Evolutionary conservation across 2,329 filamentous ascomycete genomes (phyloP).

Genomic region (Coniochaeta sp.): DNA sequence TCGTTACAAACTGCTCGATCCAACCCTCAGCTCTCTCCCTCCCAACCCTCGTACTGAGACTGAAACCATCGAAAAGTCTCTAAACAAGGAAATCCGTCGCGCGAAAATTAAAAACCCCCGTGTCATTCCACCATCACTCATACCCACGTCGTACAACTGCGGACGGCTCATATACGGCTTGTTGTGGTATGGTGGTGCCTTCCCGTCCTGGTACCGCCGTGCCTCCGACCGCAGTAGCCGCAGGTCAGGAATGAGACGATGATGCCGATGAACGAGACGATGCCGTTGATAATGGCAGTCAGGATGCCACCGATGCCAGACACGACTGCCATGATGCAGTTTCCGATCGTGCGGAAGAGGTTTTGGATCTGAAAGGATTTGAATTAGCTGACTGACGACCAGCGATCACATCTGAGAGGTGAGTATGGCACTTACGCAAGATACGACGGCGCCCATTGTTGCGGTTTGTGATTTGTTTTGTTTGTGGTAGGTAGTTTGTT

Average conservation of each 20-base stretch:
- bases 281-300: constrained; percentile 58
- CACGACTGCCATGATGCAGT: constrained; percentile 60
- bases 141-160: constrained; percentile 15
- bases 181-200: constrained; percentile 10
- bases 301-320: constrained; percentile 59
- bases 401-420: constrained; percentile 9
- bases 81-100: not conserved
- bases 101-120: not conserved
- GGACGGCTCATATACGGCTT: constrained; percentile 21
- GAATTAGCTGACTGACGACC: too few species aligned
- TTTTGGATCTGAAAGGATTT: constrained; percentile 54
- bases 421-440: constrained; percentile 57
- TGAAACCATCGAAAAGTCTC: too few species aligned
- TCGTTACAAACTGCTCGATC: not conserved
- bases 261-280: constrained; percentile 58
- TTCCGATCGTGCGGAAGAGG: constrained; percentile 57
- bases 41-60: not conserved
- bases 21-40: not conserved
- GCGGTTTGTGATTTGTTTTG: constrained; percentile 7
- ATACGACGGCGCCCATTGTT: constrained; percentile 77
- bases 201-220: constrained; percentile 8
- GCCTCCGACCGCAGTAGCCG: constrained; percentile 29
- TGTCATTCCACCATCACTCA: not conserved
- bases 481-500: not conserved
- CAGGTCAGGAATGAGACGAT: constrained; percentile 60